Evolutionary conservation across 1,139 yeast genomes (phyloP).

Genomic region (Scheffersomyces parashehatae): DNA sequence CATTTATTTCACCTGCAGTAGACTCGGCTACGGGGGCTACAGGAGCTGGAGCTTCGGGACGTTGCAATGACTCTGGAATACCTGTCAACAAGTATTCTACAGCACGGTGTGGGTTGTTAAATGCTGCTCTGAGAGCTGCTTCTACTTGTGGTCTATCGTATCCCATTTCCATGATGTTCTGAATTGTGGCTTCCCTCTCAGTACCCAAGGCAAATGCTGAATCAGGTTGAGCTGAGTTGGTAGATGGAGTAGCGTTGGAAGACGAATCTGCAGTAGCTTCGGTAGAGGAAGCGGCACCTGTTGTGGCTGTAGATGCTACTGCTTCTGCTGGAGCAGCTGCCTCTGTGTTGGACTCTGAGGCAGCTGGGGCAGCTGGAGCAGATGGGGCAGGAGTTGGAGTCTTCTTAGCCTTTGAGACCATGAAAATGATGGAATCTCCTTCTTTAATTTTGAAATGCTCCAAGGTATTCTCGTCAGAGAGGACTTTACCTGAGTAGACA

Average conservation of each 20-base stretch:
- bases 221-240: constrained; percentile 14
- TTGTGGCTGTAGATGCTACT: constrained; percentile 12
- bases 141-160: constrained; percentile 87
- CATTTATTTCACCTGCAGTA: constrained; percentile 18
- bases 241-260: constrained; percentile 26
- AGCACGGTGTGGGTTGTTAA: constrained; percentile 97
- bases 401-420: constrained; percentile 65
- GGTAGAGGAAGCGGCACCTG: constrained; percentile 4
- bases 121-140: constrained; percentile 91
- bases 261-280: constrained; percentile 14
- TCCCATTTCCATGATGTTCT: constrained; percentile 94
- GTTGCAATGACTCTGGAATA: constrained; percentile 67
- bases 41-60: constrained; percentile 25
- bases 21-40: constrained; percentile 22
- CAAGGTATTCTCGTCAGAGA: constrained; percentile 78
- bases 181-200: constrained; percentile 68
- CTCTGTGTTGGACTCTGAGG: constrained; percentile 10
- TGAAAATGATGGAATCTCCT: constrained; percentile 88
- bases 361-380: constrained; percentile 7
- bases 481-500: constrained; percentile 89
- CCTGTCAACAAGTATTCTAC: constrained; percentile 93
- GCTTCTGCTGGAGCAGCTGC: constrained; percentile 21
- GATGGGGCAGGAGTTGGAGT: constrained; percentile 19
- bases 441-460: constrained; percentile 77
- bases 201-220: constrained; percentile 63